Evolutionary conservation across 768 basidiomycete genomes (phyloP).

Genomic region (Lactarius sanguifluus): DNA sequence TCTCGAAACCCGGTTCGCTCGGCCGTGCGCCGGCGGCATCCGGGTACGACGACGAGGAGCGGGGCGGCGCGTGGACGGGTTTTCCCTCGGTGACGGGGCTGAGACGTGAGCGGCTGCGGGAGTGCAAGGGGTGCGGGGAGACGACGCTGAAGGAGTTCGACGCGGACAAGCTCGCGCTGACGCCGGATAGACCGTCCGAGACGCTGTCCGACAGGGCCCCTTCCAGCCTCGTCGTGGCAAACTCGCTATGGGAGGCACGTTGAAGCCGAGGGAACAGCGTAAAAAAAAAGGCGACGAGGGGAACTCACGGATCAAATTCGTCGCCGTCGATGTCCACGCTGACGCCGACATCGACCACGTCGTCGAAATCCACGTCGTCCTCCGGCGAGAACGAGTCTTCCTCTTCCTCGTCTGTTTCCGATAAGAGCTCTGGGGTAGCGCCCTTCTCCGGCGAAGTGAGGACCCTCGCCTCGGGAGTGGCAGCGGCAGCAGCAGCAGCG

Average conservation of each 20-base stretch:
- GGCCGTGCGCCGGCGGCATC: conserved; percentile 35
- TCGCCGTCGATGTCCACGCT: conserved; percentile 60
- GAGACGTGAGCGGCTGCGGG: conserved; percentile 48
- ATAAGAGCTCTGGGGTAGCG: conserved; percentile 49
- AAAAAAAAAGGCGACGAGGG: background rate
- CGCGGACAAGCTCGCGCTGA: conserved; percentile 55
- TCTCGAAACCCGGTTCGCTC: conserved; percentile 53
- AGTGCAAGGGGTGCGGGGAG: conserved; percentile 46
- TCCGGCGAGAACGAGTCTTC: conserved; percentile 47
- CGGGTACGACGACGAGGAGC: conserved; percentile 28
- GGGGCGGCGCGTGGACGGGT: background rate
- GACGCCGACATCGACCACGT: conserved; percentile 47
- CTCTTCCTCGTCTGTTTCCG: conserved; percentile 49
- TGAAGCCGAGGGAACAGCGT: background rate
- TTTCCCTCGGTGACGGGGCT: conserved; percentile 52
- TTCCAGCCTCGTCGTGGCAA: conserved; percentile 57
- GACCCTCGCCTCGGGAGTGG: conserved; percentile 38
- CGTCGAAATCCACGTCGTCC: conserved; percentile 50
- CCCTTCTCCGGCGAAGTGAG: conserved; percentile 35
- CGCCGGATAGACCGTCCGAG: conserved; percentile 60
- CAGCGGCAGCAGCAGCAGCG: conserved; percentile 30
- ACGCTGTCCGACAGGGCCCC: conserved; percentile 56
- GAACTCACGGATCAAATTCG: conserved; percentile 76
- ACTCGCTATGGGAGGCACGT: conserved; percentile 48
- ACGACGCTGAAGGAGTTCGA: conserved; percentile 54